Percentiles rank a stretch among this genome's conserved stretches.
These are phyloP conservation scores for Talaromyces trachyspermus DNA, from an alignment of 495 filamentous ascomycete species.

Conservation along the genomic window DNA sequence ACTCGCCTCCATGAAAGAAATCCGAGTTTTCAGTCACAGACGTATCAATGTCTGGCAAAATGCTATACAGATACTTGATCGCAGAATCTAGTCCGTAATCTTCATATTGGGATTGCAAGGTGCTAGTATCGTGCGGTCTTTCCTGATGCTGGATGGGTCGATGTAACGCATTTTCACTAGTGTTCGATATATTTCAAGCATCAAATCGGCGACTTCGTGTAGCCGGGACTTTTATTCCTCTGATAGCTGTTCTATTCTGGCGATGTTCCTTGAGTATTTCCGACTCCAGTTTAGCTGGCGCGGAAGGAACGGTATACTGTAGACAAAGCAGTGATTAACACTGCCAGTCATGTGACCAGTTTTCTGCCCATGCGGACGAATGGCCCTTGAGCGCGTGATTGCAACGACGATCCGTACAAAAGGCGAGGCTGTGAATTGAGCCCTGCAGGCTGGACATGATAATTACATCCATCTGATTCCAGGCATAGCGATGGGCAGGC, in stretches of 20 bases:
- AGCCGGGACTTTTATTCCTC: slow-evolving; percentile 1
- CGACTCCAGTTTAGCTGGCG: no score
- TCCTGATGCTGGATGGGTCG: neutral
- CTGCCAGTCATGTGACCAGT: no score
- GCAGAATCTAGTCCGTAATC: slow-evolving; percentile 7
- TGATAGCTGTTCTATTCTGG: no score
- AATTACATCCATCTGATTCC: no score
- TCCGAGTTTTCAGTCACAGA: neutral
- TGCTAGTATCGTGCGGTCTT: slow-evolving; percentile 14
- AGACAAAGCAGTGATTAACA: no score
- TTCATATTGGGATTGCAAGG: slow-evolving; percentile 8
- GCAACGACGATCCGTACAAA: no score
- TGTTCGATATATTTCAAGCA: slow-evolving; percentile 1
- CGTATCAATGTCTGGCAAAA: slow-evolving; percentile 14
- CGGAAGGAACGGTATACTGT: no score
- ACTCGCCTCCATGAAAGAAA: neutral
- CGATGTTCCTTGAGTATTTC: no score
- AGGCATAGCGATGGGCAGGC: neutral
- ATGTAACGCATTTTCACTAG: slow-evolving; percentile 2
- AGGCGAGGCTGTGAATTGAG: no score
- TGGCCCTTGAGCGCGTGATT: no score
- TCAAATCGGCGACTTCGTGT: slow-evolving; percentile 5
- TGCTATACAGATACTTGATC: slow-evolving; percentile 18
- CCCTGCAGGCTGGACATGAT: no score
- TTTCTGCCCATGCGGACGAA: no score